Evolutionary conservation across 1,139 yeast genomes (phyloP).

Genomic region (Casaregolazyma suthepensis): DNA sequence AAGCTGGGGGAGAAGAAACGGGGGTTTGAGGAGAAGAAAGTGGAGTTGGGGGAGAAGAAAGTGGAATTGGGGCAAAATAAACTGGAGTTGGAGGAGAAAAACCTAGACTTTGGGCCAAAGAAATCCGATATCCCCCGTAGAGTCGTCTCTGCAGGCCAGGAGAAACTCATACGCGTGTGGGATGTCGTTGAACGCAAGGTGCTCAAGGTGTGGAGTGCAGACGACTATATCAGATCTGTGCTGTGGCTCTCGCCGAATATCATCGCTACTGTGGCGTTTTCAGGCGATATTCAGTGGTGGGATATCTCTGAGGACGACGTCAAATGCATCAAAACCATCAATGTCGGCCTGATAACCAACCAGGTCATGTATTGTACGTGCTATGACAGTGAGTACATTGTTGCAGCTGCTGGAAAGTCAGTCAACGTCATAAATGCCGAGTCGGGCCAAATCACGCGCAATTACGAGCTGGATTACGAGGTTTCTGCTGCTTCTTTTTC

Average conservation of each 20-base stretch:
- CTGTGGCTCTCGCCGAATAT: conserved; percentile 11
- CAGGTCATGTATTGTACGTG: conserved; percentile 26
- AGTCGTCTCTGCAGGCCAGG: conserved; percentile 27
- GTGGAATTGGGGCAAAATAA: too few species aligned
- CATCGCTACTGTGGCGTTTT: conserved; percentile 25
- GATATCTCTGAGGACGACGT: conserved; percentile 17
- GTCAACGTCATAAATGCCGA: conserved; percentile 23
- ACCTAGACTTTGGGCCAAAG: too few species aligned
- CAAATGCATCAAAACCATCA: conserved; percentile 13
- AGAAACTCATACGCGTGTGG: conserved; percentile 25
- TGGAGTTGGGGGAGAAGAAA: too few species aligned
- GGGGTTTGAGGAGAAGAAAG: neutral
- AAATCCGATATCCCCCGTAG: conserved; percentile 4
- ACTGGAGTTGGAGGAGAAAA: too few species aligned
- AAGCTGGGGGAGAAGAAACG: neutral
- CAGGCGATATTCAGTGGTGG: conserved; percentile 31
- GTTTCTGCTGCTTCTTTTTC: conserved; percentile 29
- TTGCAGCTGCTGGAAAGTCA: conserved; percentile 26
- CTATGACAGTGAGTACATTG: conserved; percentile 11
- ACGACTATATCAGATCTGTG: conserved; percentile 14
- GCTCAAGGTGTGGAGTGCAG: conserved; percentile 20
- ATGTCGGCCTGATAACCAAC: conserved; percentile 26
- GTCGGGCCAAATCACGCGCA: conserved; percentile 21
- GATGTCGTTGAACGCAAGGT: conserved; percentile 8
- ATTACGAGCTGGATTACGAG: conserved; percentile 25